Percentiles rank a stretch among this genome's conserved stretches.
Conservation (phyloP, 83 land plant species). For the Diphasiastrum complanatum region DNA sequence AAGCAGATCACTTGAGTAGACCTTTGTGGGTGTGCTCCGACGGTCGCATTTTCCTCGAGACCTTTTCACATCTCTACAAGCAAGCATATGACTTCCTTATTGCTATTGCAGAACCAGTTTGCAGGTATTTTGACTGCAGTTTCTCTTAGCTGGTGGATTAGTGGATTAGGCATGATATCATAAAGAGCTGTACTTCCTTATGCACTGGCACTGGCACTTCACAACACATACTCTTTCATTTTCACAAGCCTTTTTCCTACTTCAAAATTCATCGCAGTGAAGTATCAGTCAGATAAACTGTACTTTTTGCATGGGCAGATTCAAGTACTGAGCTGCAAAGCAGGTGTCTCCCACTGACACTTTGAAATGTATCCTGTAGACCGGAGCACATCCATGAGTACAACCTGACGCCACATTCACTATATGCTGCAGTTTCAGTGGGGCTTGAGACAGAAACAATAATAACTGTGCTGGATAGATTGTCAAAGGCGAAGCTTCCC, state of each 20-base stretch:
- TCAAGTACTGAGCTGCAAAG: not conserved
- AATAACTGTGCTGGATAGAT: constrained; percentile 64
- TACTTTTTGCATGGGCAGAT: constrained; percentile 1
- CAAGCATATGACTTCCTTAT: constrained; percentile 98
- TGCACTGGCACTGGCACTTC: not conserved
- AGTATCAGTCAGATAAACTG: not conserved
- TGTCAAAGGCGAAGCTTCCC: constrained; percentile 90
- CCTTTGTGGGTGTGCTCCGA: constrained; percentile 97
- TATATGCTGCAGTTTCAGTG: constrained; percentile 97
- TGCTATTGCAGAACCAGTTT: constrained; percentile 97
- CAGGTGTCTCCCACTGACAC: too few species aligned
- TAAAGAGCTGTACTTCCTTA: not conserved
- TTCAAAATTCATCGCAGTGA: too few species aligned
- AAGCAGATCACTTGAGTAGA: constrained; percentile 80
- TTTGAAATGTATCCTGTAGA: constrained; percentile 35
- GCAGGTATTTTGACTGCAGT: constrained; percentile 43
- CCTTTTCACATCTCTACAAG: constrained; percentile 86
- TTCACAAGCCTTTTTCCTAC: not conserved
- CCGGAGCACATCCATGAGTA: constrained; percentile 98
- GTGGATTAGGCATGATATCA: not conserved
- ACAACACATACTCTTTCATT: too few species aligned
- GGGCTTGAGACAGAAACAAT: constrained; percentile 95
- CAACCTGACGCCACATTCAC: constrained; percentile 90
- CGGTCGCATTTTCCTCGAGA: constrained; percentile 88
- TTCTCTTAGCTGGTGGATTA: not conserved